These are phyloP conservation scores for Wickerhamiella spandovensis DNA, from an alignment of 805 yeast species.

Conservation along the genomic window DNA sequence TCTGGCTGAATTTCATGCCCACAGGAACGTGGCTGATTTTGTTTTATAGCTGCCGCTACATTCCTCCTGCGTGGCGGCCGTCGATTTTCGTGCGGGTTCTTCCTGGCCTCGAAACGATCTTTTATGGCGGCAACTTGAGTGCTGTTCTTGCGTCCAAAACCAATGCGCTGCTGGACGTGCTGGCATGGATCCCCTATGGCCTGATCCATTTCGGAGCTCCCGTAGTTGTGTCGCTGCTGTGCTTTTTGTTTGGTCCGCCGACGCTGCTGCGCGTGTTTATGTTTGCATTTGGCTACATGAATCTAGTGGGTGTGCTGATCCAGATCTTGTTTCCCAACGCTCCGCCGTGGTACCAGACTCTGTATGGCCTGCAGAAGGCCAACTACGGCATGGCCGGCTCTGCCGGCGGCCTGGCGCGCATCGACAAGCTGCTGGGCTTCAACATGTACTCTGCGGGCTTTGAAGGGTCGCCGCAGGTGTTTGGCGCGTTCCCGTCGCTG, in stretches of 20 bases:
- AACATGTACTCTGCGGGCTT: conserved; percentile 76
- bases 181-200: conserved; percentile 95
- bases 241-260: conserved; percentile 88
- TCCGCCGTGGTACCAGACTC: conserved; percentile 90
- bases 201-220: conserved; percentile 83
- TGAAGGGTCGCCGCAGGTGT: conserved; percentile 76
- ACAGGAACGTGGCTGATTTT: conserved; percentile 75
- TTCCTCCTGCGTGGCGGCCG: conserved; percentile 66
- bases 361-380: conserved; percentile 80
- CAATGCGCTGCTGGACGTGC: conserved; percentile 51
- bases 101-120: conserved; percentile 83
- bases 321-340: conserved; percentile 87
- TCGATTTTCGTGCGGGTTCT: conserved; percentile 78
- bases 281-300: conserved; percentile 92
- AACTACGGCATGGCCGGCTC: conserved; percentile 84
- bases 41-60: conserved; percentile 62
- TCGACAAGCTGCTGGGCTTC: conserved; percentile 64
- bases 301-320: conserved; percentile 66
- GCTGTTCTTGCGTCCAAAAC: conserved; percentile 68
- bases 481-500: conserved; percentile 78
- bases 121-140: conserved; percentile 83
- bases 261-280: conserved; percentile 70
- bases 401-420: conserved; percentile 88
- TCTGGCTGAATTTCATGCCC: conserved; percentile 72
- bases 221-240: conserved; percentile 62